phyloP scores from a whole-genome alignment of 1,284 basidiomycete genomes.

The Apiotrichum veenhuisii region DNA sequence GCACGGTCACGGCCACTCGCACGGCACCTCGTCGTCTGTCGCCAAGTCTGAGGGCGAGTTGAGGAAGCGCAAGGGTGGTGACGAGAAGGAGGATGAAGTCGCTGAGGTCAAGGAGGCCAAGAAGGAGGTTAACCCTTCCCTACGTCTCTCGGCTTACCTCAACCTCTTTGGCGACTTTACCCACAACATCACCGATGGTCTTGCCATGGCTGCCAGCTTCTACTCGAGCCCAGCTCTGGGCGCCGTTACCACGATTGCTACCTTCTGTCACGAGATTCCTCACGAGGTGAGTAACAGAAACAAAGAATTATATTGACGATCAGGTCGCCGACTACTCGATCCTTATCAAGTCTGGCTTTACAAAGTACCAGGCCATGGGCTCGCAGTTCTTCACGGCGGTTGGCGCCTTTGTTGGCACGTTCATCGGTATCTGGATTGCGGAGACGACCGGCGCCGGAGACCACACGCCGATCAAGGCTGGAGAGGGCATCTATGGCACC shows the following conservation, averaged over 20 bases:
- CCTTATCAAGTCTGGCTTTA: conserved; percentile 79
- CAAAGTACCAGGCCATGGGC: conserved; percentile 82
- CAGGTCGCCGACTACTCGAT: conserved; percentile 85
- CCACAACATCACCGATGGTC: conserved; percentile 69
- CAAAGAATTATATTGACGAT: background rate
- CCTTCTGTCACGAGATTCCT: conserved; percentile 86
- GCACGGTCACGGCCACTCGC: conserved; percentile 58
- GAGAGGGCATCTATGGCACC: conserved; percentile 75
- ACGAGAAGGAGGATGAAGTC: conserved; percentile 17
- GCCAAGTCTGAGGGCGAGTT: conserved; percentile 24
- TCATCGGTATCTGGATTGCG: conserved; percentile 79
- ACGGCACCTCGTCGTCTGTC: conserved; percentile 34
- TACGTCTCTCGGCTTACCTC: conserved; percentile 79
- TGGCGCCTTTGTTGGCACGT: conserved; percentile 83
- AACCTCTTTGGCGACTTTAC: conserved; percentile 85
- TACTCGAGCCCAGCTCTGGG: conserved; percentile 83
- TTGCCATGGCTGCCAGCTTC: conserved; percentile 81
- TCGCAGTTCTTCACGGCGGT: conserved; percentile 84
- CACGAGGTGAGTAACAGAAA: conserved; percentile 56
- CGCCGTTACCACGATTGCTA: conserved; percentile 82
- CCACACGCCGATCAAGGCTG: conserved; percentile 25
- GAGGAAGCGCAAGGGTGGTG: conserved; percentile 33
- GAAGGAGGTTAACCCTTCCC: conserved; percentile 47
- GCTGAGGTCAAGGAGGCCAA: conserved; percentile 18
- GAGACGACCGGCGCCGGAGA: conserved; percentile 50